phyloP scores from a whole-genome alignment of 108 stramenopile genomes.

The Pseudonitzschia delicatissima region DNA sequence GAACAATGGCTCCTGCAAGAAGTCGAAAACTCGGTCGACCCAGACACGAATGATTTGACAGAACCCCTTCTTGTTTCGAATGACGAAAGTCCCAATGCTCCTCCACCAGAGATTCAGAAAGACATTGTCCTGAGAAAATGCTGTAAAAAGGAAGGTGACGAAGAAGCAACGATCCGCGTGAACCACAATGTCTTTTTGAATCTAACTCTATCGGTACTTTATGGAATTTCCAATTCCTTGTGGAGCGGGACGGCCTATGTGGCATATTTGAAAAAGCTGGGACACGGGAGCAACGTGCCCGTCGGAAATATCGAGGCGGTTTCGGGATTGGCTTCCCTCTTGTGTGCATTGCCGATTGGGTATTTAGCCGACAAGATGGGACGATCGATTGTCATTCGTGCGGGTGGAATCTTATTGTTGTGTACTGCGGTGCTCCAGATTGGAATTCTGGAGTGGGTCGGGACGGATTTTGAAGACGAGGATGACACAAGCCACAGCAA shows the following conservation, averaged over 20 bases:
- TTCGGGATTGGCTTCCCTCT: slow-evolving; percentile 44
- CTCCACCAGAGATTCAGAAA: too few relatives aligned
- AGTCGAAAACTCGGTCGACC: too few relatives aligned
- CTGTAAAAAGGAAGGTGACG: not conserved
- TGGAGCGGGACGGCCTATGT: slow-evolving; percentile 43
- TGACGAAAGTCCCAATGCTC: too few relatives aligned
- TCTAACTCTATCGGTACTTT: slow-evolving; percentile 15
- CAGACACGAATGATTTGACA: too few relatives aligned
- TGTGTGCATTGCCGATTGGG: slow-evolving; percentile 63
- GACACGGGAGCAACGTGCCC: slow-evolving; percentile 40
- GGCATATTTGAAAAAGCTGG: slow-evolving; percentile 53
- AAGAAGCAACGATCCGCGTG: not conserved
- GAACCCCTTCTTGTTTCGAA: too few relatives aligned
- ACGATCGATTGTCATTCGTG: slow-evolving; percentile 31
- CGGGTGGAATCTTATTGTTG: slow-evolving; percentile 42
- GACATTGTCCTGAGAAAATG: not conserved
- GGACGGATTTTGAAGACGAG: slow-evolving; percentile 9
- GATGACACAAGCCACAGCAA: slow-evolving; percentile 1
- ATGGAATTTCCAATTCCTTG: slow-evolving; percentile 24
- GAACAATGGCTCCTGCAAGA: too few relatives aligned
- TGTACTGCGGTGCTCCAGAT: slow-evolving; percentile 33
- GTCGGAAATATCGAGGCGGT: slow-evolving; percentile 64
- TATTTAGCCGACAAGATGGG: slow-evolving; percentile 55
- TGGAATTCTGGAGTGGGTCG: slow-evolving; percentile 28
- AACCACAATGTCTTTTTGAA: slow-evolving; percentile 41